These are phyloP conservation scores for Hymenoscyphus infarciens DNA, from an alignment of 2,329 filamentous ascomycete species.

Conservation along the genomic window DNA sequence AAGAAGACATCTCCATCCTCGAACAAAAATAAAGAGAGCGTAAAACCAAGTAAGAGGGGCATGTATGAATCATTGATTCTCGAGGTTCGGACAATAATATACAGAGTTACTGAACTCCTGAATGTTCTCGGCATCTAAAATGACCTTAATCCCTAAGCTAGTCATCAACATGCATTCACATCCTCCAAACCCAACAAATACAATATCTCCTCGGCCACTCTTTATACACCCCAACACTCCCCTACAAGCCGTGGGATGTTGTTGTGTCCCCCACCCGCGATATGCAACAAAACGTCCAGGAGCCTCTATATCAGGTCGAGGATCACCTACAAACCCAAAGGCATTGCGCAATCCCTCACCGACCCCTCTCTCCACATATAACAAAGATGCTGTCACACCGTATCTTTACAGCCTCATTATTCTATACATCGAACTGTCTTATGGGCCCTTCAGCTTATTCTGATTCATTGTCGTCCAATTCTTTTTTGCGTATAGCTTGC, in stretches of 20 bases:
- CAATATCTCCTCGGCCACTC: not conserved
- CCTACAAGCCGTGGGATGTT: not conserved
- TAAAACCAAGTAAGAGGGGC: not conserved
- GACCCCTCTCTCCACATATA: not conserved
- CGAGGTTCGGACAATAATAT: not conserved
- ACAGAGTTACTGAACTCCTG: not conserved
- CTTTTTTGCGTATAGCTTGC: conserved; percentile 63
- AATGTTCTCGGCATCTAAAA: not conserved
- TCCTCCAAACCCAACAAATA: not conserved
- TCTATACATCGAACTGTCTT: not conserved
- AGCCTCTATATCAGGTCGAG: conserved; percentile 1
- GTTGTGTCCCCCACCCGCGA: conserved; percentile 5
- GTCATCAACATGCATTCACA: not conserved
- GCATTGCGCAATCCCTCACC: conserved; percentile 9
- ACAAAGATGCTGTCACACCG: conserved; percentile 3
- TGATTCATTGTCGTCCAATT: conserved; percentile 24
- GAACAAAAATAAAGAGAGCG: not conserved
- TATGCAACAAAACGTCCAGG: conserved; percentile 7
- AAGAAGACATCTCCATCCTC: not conserved
- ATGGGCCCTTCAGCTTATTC: not conserved
- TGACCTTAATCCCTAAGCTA: not conserved
- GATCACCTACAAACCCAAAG: not conserved
- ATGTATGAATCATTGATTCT: not conserved
- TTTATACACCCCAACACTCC: not conserved
- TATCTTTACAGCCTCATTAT: not conserved